Conservation (phyloP, 495 filamentous ascomycete species). For the Daldinia caldariorum region DNA sequence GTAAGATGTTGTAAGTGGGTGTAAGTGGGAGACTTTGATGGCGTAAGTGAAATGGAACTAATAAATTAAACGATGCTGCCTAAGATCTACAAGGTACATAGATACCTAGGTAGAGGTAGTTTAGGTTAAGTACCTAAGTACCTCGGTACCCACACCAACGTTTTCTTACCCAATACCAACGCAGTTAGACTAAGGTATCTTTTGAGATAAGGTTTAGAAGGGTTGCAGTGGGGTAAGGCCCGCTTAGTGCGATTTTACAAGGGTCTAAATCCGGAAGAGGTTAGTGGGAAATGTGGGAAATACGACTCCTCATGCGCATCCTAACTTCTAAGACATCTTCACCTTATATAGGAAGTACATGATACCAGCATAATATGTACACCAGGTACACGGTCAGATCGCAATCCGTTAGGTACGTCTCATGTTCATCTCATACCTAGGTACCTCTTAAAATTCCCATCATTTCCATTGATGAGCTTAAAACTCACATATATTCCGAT, state of each 20-base stretch:
- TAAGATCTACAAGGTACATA: constrained; percentile 6
- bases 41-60: not conserved
- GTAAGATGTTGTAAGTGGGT: not conserved
- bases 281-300: not conserved
- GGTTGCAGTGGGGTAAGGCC: constrained; percentile 20
- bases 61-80: not conserved
- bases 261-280: not conserved
- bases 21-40: not conserved
- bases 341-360: no score
- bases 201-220: constrained; percentile 29
- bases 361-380: not conserved
- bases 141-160: no score
- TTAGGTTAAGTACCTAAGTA: no score
- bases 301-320: no score
- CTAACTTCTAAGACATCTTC: no score
- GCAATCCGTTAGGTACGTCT: not conserved
- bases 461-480: not conserved
- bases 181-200: constrained; percentile 10
- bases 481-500: not conserved
- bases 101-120: no score
- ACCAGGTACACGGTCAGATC: not conserved
- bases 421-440: no score
- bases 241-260: not conserved
- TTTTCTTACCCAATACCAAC: constrained; percentile 13
- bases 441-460: not conserved